Base-by-base conservation (phyloP, 306 rosid genomes). In the Senna siamea region DNA sequence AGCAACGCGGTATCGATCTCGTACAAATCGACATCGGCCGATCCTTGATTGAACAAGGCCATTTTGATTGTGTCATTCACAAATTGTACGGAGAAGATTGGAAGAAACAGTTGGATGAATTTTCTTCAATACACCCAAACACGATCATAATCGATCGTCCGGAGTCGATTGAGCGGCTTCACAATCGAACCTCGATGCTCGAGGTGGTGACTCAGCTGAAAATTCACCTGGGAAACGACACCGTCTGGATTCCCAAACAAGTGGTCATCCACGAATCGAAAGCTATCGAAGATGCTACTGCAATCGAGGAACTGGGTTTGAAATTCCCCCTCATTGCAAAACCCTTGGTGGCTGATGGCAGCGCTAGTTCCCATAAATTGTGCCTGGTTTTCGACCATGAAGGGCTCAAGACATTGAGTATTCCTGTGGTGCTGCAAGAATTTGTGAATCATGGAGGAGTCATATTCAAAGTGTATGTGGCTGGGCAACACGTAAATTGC, bases 401-500 rank as follows among this genome's bases (percentile, higher is more conserved):
- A 1, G 89, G 92, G 14, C 37, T 87, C 32, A 68, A 64, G 60
- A 37, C 52, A 28, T 13, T 83, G 46, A 74, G 46, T n/a, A 9
- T 43, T 13, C 85, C 86, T 2, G 37, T 84, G 23, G 78, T 91
- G 78, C 37, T 91, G 62, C 97, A 91, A 34, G 87, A 89, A 55
- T 91, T 89, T 40, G 83, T 87, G 80, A 85, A 91, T 72, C 97
- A 91, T n/a, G 89, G 92, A 8, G 94, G 92, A 0, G 89, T 84
- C 0, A 34, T 91, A 6, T 91, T 87, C 89, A 91, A 91, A 84
- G 80, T 87, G 19, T 91, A 91, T 59, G 92, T 84, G 23, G 86
- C 89, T 9, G 94, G 97, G 43, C 70, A 66, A 11, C 76, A 69
- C 51, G 78, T 79, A 12, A 64, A 10, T 30, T 91, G 92, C 76